A percentile compares a stretch with the other conserved stretches of the same genome.
These are phyloP conservation scores for Melanogaster broomeanus DNA, from an alignment of 768 basidiomycete species.

Conservation along the genomic window DNA sequence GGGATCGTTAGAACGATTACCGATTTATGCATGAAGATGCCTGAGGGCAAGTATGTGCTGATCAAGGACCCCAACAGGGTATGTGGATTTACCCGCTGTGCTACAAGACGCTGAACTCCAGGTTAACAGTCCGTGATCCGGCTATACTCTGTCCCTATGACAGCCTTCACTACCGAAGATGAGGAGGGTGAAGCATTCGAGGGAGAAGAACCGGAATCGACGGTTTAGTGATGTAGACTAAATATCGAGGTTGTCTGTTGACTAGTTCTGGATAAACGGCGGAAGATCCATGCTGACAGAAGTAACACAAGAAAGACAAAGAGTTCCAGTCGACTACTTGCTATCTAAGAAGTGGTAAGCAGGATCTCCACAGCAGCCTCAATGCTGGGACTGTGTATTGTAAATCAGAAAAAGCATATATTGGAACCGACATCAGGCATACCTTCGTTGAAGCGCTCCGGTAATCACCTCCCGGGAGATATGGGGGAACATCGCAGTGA, in stretches of 20 bases:
- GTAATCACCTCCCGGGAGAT: slow-evolving; percentile 71
- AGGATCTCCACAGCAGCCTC: slow-evolving; percentile 84
- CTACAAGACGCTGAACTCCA: slow-evolving; percentile 11
- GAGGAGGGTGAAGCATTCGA: slow-evolving; percentile 55
- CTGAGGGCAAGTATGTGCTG: slow-evolving; percentile 96
- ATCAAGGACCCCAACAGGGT: slow-evolving; percentile 99
- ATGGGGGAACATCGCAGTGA: slow-evolving; percentile 85
- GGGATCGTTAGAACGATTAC: slow-evolving; percentile 95
- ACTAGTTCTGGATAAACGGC: neutral
- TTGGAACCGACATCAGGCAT: slow-evolving; percentile 23
- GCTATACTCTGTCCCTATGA: slow-evolving; percentile 87
- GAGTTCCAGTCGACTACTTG: neutral
- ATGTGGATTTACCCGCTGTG: slow-evolving; percentile 23
- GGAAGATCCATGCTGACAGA: neutral
- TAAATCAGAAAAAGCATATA: slow-evolving; percentile 3
- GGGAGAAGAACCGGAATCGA: slow-evolving; percentile 43
- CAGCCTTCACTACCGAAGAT: slow-evolving; percentile 83
- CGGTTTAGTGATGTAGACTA: slow-evolving; percentile 19
- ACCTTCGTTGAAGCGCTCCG: slow-evolving; percentile 83
- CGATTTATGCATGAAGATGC: slow-evolving; percentile 94
- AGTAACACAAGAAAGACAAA: neutral
- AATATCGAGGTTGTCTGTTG: slow-evolving; percentile 3
- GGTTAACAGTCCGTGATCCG: slow-evolving; percentile 81
- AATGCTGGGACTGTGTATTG: slow-evolving; percentile 59
- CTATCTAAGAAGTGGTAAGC: slow-evolving; percentile 47